Evolutionary conservation across 495 filamentous ascomycete species (phyloP), one percentile per base, ranked within the genome.

Genomic region (Penicillium canariense): DNA sequence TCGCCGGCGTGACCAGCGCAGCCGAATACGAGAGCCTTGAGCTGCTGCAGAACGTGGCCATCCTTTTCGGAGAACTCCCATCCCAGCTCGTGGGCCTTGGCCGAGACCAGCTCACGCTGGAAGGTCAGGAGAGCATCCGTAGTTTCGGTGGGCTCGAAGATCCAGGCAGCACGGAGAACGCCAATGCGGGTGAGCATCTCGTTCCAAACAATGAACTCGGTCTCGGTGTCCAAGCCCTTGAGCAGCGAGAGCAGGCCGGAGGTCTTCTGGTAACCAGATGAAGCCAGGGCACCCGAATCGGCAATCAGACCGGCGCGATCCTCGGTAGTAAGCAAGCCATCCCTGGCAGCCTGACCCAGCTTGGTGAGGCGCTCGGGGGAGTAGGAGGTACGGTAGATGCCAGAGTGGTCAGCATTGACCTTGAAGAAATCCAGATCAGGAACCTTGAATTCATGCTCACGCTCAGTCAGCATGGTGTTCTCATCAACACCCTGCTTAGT

Each of bases 241-340:
- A 98, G 77, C 4, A 98, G 81, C 47, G 86, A 90, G 15, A 98
- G 75, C 48, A 96, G 77, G 12, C 90, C 90, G 14, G 93, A 96
- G 4, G 94, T 96, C 69, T 86, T 91, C 71, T 96, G 90, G 69
- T 94, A 96, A 26, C 93, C 93, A 14, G 90, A 92, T 5, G 88
- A 80, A 50, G 93, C 89, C 58, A 98, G 78, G 38, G 94, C 90
- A 59, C 91, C 92, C 10, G 94, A 90, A 68, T 98, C 94, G 26
- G 92, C 92, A 58, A 98, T 87, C 87, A 98, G 90, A 65, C 94
- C 94, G 40, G 92, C 91, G 44, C 93, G 85, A 67, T 97, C 93
- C 70, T 96, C 90, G 28, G 94, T 88, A n/a, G 82, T 88, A 34
- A 98, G 77, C n/a, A 93, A 77, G 1, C 89, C 90, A 14, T 87